Conservation (phyloP, 768 basidiomycete species). For the Obba rivulosa region DNA sequence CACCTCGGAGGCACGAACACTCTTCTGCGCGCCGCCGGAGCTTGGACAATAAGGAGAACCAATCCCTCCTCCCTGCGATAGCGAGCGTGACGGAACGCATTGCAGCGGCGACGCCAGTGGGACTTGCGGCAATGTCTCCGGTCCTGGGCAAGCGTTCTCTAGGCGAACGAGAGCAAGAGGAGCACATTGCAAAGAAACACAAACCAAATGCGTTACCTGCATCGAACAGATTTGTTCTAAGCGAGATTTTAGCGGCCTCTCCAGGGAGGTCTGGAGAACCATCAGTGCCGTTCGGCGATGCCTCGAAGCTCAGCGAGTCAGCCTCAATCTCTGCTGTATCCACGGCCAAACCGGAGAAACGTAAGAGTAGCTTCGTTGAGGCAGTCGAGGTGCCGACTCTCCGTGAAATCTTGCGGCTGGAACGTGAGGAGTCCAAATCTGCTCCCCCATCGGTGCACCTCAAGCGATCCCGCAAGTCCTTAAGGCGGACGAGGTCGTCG, state of each 20-base stretch:
- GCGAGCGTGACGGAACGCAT: conserved; percentile 43
- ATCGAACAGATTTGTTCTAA: too few species aligned
- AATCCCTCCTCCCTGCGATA: conserved; percentile 33
- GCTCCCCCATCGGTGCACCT: conserved; percentile 3
- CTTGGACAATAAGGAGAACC: conserved; percentile 56
- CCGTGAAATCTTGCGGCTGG: conserved; percentile 16
- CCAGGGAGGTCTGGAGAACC: too few species aligned
- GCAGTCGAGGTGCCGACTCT: conserved; percentile 44
- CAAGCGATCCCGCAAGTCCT: background rate
- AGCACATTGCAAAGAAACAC: conserved; percentile 7
- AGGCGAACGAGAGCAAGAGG: conserved; percentile 24
- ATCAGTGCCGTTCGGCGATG: too few species aligned
- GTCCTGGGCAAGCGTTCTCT: conserved; percentile 29
- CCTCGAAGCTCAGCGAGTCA: too few species aligned
- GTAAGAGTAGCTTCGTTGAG: conserved; percentile 46
- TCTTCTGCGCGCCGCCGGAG: conserved; percentile 21
- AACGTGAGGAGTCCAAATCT: conserved; percentile 16
- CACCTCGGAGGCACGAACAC: conserved; percentile 10
- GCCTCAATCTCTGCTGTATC: conserved; percentile 3
- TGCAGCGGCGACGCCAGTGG: conserved; percentile 28
- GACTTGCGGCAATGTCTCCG: conserved; percentile 37
- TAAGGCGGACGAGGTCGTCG: conserved; percentile 13
- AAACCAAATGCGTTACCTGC: conserved; percentile 3
- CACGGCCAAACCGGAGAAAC: conserved; percentile 29
- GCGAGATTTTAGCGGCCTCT: too few species aligned